Evolutionary conservation across 805 yeast species (phyloP).

Genomic region (Kodamaea laetipori): DNA sequence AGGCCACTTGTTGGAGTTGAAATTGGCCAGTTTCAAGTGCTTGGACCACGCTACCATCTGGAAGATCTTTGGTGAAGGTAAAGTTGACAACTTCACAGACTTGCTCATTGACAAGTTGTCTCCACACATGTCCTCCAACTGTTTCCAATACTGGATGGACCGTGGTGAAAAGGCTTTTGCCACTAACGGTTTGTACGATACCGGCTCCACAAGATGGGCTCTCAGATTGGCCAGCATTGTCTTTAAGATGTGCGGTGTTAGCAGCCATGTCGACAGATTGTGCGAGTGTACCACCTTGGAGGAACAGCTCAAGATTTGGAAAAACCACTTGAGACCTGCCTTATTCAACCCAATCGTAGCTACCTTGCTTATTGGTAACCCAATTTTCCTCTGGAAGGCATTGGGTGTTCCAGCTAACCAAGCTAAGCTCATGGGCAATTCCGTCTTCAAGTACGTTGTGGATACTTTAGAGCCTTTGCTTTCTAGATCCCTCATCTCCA

Average conservation of each 20-base stretch:
- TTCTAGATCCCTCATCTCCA: constrained; percentile 59
- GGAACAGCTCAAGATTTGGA: constrained; percentile 70
- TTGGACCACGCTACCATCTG: constrained; percentile 62
- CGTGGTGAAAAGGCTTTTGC: constrained; percentile 62
- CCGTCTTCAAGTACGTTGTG: constrained; percentile 68
- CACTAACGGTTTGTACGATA: constrained; percentile 61
- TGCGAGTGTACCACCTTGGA: constrained; percentile 58
- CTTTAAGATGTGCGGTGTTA: constrained; percentile 57
- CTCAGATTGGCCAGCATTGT: constrained; percentile 64
- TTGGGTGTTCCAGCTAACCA: constrained; percentile 88
- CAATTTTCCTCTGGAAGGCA: constrained; percentile 85
- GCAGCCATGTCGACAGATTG: constrained; percentile 52
- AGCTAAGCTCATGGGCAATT: constrained; percentile 75
- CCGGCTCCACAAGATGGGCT: constrained; percentile 89
- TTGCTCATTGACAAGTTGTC: constrained; percentile 55
- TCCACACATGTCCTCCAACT: constrained; percentile 74
- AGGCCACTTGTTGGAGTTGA: constrained; percentile 76
- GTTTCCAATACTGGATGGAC: constrained; percentile 78
- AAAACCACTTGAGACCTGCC: constrained; percentile 61
- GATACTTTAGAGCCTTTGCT: constrained; percentile 81
- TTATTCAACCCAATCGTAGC: constrained; percentile 71
- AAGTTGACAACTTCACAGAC: constrained; percentile 48
- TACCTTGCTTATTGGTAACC: constrained; percentile 72
- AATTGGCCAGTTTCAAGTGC: constrained; percentile 65
- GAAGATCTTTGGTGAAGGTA: constrained; percentile 78